phyloP scores from a whole-genome alignment of 805 yeast species.

The Suhomyces pyralidae region DNA sequence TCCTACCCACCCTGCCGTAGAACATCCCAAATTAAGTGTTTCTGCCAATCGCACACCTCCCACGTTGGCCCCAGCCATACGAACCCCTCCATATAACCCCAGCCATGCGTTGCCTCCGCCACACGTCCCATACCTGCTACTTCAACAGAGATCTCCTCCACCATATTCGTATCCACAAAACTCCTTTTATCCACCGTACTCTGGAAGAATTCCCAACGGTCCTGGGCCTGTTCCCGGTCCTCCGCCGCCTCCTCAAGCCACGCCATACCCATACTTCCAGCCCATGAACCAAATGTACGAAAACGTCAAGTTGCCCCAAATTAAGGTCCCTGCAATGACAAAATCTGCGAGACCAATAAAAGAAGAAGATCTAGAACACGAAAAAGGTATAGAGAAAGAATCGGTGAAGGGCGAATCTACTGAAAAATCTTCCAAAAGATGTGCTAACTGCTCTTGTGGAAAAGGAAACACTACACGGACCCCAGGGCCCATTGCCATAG shows the following conservation, averaged over 20 bases:
- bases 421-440: neutral
- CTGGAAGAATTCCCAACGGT: constrained; percentile 37
- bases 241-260: constrained; percentile 22
- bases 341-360: neutral
- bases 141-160: constrained; percentile 4
- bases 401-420: neutral
- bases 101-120: neutral
- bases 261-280: neutral
- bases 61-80: neutral
- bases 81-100: neutral
- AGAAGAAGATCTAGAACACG: neutral
- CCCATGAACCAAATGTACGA: neutral
- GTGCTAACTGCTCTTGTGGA: neutral
- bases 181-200: constrained; percentile 32
- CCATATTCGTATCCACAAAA: constrained; percentile 8
- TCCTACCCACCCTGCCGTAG: neutral
- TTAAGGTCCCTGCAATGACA: neutral
- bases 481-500: constrained; percentile 23
- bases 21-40: neutral
- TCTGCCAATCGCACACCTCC: neutral
- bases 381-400: neutral
- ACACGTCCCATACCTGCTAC: neutral
- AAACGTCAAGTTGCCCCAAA: constrained; percentile 12
- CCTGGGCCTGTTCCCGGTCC: constrained; percentile 45
- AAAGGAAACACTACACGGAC: neutral